Percentiles rank a stretch among this genome's conserved stretches.
Conservation (phyloP, 257 asterid species). For the Datura wrightii region DNA sequence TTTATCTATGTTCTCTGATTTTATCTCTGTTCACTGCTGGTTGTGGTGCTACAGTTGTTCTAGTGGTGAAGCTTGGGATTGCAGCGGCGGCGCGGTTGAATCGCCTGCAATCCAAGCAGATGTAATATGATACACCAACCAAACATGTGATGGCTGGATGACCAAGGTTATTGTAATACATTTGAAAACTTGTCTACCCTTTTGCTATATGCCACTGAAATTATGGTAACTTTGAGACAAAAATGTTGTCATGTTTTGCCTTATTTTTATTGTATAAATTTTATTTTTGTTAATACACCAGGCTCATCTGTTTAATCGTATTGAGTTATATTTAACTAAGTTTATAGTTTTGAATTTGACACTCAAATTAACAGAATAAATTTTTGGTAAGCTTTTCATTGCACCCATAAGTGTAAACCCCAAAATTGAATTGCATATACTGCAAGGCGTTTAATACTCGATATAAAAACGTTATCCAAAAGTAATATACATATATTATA, state of each 20-base stretch:
- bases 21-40: neutral
- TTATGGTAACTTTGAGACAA: neutral
- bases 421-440: neutral
- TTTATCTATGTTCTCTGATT: too few relatives aligned
- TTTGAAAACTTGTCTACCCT: constrained; percentile 29
- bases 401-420: neutral
- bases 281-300: too few relatives aligned
- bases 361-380: neutral
- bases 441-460: neutral
- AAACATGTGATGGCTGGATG: constrained; percentile 45
- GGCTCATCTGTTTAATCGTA: neutral
- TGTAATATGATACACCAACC: constrained; percentile 38
- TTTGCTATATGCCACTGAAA: constrained; percentile 32
- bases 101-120: constrained; percentile 19
- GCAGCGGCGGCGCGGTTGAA: neutral
- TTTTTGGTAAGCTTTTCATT: neutral
- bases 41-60: constrained; percentile 40
- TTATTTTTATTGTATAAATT: neutral
- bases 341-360: too few relatives aligned
- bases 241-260: neutral
- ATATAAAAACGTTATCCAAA: neutral
- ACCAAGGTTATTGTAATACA: constrained; percentile 36
- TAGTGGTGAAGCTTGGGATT: constrained; percentile 29
- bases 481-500: neutral
- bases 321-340: too few relatives aligned